Percentiles rank a stretch among this genome's conserved stretches.
These are phyloP conservation scores for Lindgomyces ingoldianus DNA, from an alignment of 495 filamentous ascomycete species.

Conservation along the genomic window DNA sequence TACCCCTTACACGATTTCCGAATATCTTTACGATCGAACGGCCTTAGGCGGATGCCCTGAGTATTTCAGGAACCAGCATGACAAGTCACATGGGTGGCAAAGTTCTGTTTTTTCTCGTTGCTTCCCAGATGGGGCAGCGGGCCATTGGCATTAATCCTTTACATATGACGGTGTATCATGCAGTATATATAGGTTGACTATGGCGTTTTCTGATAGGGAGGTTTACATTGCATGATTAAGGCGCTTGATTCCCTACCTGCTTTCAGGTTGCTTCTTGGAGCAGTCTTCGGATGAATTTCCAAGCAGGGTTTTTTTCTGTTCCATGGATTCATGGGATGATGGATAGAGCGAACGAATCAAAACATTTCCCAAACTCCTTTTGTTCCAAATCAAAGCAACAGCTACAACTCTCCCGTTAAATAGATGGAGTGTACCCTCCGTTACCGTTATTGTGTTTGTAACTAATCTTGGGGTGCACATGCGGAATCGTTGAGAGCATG, in stretches of 20 bases:
- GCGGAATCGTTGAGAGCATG: not conserved
- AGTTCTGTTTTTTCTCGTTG: not conserved
- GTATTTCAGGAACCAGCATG: not conserved
- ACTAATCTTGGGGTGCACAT: not conserved
- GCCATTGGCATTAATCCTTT: not conserved
- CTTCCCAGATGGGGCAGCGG: not conserved
- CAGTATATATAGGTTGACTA: not conserved
- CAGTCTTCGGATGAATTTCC: too few relatives aligned
- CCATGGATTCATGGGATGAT: too few relatives aligned
- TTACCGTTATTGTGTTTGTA: not conserved
- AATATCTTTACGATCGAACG: constrained; percentile 6
- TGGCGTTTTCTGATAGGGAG: constrained; percentile 4
- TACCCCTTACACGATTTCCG: constrained; percentile 13
- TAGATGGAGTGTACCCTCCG: not conserved
- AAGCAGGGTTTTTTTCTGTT: too few relatives aligned
- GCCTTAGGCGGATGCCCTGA: not conserved
- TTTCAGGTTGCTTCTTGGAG: constrained; percentile 4
- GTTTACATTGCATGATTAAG: constrained; percentile 24
- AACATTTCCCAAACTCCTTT: too few relatives aligned
- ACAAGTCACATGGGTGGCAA: not conserved
- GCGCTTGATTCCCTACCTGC: constrained; percentile 18
- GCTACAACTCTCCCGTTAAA: too few relatives aligned
- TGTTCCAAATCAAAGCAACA: too few relatives aligned
- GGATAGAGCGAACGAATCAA: too few relatives aligned
- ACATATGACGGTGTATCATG: not conserved